A percentile compares a stretch with the other conserved stretches of the same genome.
Conservation (phyloP, 2,329 filamentous ascomycete species). For the Penicillium sclerotiorum region DNA sequence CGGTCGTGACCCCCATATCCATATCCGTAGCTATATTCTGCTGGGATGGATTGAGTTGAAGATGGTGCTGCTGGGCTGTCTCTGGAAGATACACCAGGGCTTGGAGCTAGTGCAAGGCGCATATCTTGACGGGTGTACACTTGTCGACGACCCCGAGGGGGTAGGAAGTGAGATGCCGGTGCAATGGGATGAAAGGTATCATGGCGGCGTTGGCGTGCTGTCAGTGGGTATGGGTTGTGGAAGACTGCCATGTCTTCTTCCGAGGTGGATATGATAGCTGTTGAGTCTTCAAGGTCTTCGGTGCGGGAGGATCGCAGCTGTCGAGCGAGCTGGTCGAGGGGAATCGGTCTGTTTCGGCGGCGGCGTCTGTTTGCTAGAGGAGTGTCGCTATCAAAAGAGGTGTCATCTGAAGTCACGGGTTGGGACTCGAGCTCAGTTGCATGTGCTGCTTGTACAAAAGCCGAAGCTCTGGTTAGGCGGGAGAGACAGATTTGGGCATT, state of each 20-base stretch:
- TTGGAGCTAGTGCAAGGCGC: not conserved
- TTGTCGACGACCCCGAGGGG: not conserved
- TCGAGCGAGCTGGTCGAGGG: not conserved
- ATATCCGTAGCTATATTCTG: constrained; percentile 6
- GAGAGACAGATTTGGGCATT: not conserved
- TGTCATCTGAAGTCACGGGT: constrained; percentile 14
- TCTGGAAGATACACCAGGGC: not conserved
- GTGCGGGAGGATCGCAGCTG: not conserved
- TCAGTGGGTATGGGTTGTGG: not conserved
- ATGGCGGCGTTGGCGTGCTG: not conserved
- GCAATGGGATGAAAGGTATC: not conserved
- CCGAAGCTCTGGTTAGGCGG: not conserved
- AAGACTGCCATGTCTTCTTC: not conserved
- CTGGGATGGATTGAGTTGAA: not conserved
- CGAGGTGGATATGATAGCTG: not conserved
- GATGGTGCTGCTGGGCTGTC: not conserved
- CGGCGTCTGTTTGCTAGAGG: not conserved
- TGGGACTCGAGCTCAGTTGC: constrained; percentile 2
- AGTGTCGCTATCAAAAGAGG: constrained; percentile 6
- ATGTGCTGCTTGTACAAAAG: not conserved
- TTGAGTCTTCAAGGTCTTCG: not conserved
- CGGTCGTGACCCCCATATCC: not conserved
- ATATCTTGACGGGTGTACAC: not conserved
- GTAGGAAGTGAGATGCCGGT: not conserved
- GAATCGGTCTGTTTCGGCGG: constrained; percentile 3